A percentile compares a stretch with the other conserved stretches of the same genome.
Evolutionary conservation across 2,329 filamentous ascomycete genomes (phyloP).

Genomic region (Cyphellophora attinorum): DNA sequence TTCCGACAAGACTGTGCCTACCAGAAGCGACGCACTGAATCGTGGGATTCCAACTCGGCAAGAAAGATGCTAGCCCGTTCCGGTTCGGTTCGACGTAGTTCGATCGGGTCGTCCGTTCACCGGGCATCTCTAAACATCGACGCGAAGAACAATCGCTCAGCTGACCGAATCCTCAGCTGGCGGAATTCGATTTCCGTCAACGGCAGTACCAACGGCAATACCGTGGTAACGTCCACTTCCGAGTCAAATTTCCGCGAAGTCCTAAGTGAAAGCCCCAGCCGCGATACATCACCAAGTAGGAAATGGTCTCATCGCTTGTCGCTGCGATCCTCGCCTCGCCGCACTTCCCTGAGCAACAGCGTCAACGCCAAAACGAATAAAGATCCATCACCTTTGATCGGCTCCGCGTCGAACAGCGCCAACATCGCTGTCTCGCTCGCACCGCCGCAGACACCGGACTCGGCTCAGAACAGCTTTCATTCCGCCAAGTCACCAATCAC

Average conservation of each 20-base stretch:
- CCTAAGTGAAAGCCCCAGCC: constrained; percentile 17
- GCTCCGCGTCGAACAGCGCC: no score
- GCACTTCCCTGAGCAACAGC: constrained; percentile 1
- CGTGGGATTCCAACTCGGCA: constrained; percentile 70
- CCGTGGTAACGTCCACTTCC: constrained; percentile 2
- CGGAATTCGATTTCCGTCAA: constrained; percentile 57
- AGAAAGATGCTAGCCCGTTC: constrained; percentile 50
- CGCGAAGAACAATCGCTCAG: constrained; percentile 40
- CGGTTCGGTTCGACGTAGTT: constrained; percentile 48
- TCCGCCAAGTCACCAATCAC: neutral
- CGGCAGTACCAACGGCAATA: constrained; percentile 37
- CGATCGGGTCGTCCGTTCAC: constrained; percentile 33
- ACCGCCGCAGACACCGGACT: neutral
- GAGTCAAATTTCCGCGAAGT: constrained; percentile 18
- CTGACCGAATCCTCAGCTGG: constrained; percentile 80
- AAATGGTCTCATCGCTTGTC: neutral
- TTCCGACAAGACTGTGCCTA: constrained; percentile 92
- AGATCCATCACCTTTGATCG: no score
- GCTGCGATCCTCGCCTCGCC: neutral
- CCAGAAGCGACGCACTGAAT: constrained; percentile 64
- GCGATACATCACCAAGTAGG: constrained; percentile 1
- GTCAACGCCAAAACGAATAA: neutral
- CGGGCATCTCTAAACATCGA: constrained; percentile 21
- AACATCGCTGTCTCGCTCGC: no score
- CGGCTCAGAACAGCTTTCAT: neutral